Evolutionary conservation across 1,284 basidiomycete species (phyloP), one percentile per base, ranked within the genome.

Genomic region (Apiotrichum laibachii): DNA sequence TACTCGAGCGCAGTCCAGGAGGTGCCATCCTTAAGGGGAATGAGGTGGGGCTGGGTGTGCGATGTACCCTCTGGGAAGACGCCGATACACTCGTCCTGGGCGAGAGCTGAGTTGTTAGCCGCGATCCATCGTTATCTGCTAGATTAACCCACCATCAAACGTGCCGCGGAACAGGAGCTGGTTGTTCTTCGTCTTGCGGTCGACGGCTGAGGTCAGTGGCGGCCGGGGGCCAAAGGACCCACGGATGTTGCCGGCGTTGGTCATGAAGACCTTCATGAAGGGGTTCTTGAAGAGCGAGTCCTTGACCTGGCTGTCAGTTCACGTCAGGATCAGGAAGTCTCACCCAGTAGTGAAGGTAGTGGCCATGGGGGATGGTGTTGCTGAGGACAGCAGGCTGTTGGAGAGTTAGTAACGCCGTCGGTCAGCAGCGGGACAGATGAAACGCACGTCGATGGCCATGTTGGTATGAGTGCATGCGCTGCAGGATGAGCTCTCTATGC

Each of bases 1-100:
- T 94, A 97, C 80, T 97, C 95, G 65, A 97, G 82, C 5, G 92
- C 90, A 37, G 92, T 88, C 93, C 93, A 97, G 10, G 91, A 86
- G n/a, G 90, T 89, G 26, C 94, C 94, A 68, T 97, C 92, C 76
- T 98, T 98, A 70, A 98, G 85, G 62, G 91, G 88, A 83, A 94
- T 89, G 70, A 98, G 88, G 58, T 86, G 85, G 5, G 93, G 92
- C 71, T 94, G 90, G 0, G 93, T 96, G 63, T 82, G 78, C 46
- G 81, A 75, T 19, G 80, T 78, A 19, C 93, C 94, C 77, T 98
- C 94, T 1, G 95, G 95, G 73, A 98, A 98, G 44, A 98, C 82
- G 8, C 91, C 94, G 55, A 98, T 90, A 21, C 86, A 88, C 61
- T 88, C 84, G 22, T 88, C 89, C 18, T 81, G 80, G 13, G 86